phyloP scores from a whole-genome alignment of 2,329 filamentous ascomycete species.

The Monosporascus sp. region DNA sequence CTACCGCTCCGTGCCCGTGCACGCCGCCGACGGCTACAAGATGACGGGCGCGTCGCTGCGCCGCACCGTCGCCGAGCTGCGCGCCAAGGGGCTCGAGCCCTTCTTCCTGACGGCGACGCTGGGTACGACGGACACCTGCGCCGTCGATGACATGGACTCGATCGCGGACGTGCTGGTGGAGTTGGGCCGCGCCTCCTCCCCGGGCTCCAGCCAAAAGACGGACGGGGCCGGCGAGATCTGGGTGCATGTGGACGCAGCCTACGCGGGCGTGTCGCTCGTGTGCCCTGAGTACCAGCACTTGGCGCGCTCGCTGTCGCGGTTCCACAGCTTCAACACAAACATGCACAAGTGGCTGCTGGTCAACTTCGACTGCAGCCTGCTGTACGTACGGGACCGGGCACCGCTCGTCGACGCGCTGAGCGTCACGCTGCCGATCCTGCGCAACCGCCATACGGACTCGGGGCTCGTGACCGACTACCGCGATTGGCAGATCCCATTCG shows the following conservation, averaged over 20 bases:
- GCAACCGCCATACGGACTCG: conserved; percentile 73
- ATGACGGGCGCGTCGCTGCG: conserved; percentile 63
- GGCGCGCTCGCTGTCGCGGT: conserved; percentile 53
- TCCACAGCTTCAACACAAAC: conserved; percentile 91
- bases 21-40: conserved; percentile 58
- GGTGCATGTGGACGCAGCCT: conserved; percentile 92
- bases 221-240: conserved; percentile 54
- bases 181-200: conserved; percentile 13
- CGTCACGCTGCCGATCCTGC: conserved; percentile 74
- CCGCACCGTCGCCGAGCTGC: conserved; percentile 58
- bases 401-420: conserved; percentile 76
- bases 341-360: conserved; percentile 97
- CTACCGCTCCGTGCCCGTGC: conserved; percentile 63
- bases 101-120: conserved; percentile 83
- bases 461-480: conserved; percentile 91
- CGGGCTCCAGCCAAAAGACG: conserved; percentile 15
- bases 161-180: conserved; percentile 50
- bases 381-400: conserved; percentile 70
- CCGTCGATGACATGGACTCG: conserved; percentile 72
- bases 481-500: conserved; percentile 95
- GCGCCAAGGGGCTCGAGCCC: conserved; percentile 66
- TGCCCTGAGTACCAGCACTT: conserved; percentile 75
- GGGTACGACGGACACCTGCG: conserved; percentile 84
- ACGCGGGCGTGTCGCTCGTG: conserved; percentile 80
- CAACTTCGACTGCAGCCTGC: conserved; percentile 80